Conservation (phyloP, 2,329 filamentous ascomycete genomes). For the Periconia macrospinosa region DNA sequence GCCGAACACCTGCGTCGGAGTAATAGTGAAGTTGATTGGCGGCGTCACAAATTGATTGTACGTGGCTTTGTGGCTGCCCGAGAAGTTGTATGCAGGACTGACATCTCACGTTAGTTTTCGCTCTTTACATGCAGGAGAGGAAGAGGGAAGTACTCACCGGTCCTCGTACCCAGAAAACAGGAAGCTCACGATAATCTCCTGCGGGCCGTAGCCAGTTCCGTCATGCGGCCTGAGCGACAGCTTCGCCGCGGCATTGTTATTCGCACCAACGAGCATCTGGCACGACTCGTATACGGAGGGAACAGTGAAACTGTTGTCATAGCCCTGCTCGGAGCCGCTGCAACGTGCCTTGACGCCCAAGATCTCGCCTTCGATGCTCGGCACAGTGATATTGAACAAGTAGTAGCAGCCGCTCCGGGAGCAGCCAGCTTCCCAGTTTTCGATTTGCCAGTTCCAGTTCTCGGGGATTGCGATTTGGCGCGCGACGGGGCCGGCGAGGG, state of each 20-base stretch:
- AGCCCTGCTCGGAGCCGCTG: conserved; percentile 16
- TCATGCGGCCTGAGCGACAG: conserved; percentile 5
- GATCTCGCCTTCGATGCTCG: conserved; percentile 11
- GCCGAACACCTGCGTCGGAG: conserved; percentile 14
- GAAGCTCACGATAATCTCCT: conserved; percentile 17
- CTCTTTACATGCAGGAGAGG: background rate
- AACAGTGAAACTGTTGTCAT: conserved; percentile 9
- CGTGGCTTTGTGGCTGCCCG: conserved; percentile 11
- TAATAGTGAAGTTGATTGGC: conserved; percentile 14
- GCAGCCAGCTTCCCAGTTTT: conserved; percentile 20
- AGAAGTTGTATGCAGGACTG: conserved; percentile 22
- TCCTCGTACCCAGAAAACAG: conserved; percentile 9
- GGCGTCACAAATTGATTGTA: conserved; percentile 20
- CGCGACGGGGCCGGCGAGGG: conserved; percentile 9
- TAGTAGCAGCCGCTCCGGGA: conserved; percentile 20
- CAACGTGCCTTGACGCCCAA: conserved; percentile 17
- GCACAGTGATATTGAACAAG: conserved; percentile 24
- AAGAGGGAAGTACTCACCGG: conserved; percentile 6
- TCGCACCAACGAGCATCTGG: conserved; percentile 16
- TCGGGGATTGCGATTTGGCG: conserved; percentile 14
- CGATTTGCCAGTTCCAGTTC: conserved; percentile 23
- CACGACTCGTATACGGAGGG: conserved; percentile 9
- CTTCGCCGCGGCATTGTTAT: conserved; percentile 20
- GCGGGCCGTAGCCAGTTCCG: conserved; percentile 1
- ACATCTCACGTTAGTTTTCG: background rate